phyloP scores from a whole-genome alignment of 371 early-diverging fungal genomes.

The Zychaea mexicana region DNA sequence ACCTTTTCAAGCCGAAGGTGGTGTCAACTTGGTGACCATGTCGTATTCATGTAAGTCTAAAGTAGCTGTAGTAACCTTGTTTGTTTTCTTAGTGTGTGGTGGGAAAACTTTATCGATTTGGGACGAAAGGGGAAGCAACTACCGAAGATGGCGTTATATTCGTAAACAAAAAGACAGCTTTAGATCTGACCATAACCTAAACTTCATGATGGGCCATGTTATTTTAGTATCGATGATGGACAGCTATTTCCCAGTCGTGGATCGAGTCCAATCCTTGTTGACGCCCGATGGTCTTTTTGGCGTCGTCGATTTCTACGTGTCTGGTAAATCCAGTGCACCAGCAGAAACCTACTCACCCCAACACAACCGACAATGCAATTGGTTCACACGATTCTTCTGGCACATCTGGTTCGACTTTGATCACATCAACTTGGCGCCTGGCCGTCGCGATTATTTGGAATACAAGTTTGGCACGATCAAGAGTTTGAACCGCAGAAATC shows the following conservation, averaged over 20 bases:
- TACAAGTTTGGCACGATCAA: slow-evolving; percentile 81
- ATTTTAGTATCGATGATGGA: slow-evolving; percentile 82
- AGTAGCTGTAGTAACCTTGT: background rate
- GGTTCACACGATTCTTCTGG: slow-evolving; percentile 86
- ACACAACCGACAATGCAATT: slow-evolving; percentile 63
- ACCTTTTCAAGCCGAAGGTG: slow-evolving; percentile 57
- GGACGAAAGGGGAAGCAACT: too few species aligned
- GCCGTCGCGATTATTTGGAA: slow-evolving; percentile 85
- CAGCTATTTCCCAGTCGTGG: slow-evolving; percentile 70
- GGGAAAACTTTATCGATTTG: too few species aligned
- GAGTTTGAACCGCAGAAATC: slow-evolving; percentile 72
- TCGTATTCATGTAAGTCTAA: slow-evolving; percentile 73
- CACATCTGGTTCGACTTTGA: slow-evolving; percentile 79
- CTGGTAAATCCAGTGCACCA: slow-evolving; percentile 58
- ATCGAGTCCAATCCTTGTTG: slow-evolving; percentile 65
- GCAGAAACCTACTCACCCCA: slow-evolving; percentile 58
- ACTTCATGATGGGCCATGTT: background rate
- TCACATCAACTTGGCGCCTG: slow-evolving; percentile 77
- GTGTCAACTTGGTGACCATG: slow-evolving; percentile 78
- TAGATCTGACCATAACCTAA: background rate
- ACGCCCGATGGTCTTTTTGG: slow-evolving; percentile 75
- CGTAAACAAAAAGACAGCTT: too few species aligned
- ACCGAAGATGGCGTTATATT: too few species aligned
- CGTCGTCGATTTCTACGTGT: slow-evolving; percentile 81
- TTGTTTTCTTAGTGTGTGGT: background rate